Evolutionary conservation across 352 stramenopile species (phyloP).

Genomic region (Globisporangium radiosum): DNA sequence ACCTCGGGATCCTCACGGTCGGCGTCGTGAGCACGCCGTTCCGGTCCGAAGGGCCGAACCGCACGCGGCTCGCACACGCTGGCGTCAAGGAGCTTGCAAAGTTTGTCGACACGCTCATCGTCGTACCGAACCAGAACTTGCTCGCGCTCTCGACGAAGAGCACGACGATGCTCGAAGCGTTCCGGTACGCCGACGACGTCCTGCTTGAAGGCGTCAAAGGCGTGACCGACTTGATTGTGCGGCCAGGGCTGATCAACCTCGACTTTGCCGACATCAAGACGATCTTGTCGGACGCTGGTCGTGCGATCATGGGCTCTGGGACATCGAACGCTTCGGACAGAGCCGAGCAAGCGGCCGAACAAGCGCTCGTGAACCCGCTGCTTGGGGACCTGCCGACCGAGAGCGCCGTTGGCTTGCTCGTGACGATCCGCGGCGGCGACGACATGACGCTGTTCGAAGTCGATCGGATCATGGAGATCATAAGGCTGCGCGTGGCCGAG

Average conservation of each 20-base stretch:
- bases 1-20: slow-evolving; percentile 92
- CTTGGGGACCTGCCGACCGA: slow-evolving; percentile 92
- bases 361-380: slow-evolving; percentile 93
- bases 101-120: slow-evolving; percentile 94
- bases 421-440: slow-evolving; percentile 92
- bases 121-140: slow-evolving; percentile 96
- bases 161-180: slow-evolving; percentile 92
- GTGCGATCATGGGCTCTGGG: slow-evolving; percentile 95
- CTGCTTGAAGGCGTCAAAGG: slow-evolving; percentile 93
- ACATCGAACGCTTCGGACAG: slow-evolving; percentile 60
- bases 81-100: slow-evolving; percentile 90
- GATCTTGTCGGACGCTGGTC: slow-evolving; percentile 92
- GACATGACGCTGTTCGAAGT: slow-evolving; percentile 93
- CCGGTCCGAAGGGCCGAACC: slow-evolving; percentile 92
- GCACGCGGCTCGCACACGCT: slow-evolving; percentile 90
- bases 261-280: slow-evolving; percentile 97
- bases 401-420: slow-evolving; percentile 90
- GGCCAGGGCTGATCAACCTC: slow-evolving; percentile 95
- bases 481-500: slow-evolving; percentile 65
- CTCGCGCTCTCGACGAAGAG: slow-evolving; percentile 89
- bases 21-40: slow-evolving; percentile 96
- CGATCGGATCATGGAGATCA: slow-evolving; percentile 86
- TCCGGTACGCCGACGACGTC: slow-evolving; percentile 93
- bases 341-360: slow-evolving; percentile 86
- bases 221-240: slow-evolving; percentile 95